Conservation (phyloP, 148 eudicot species). For the Selenicereus undatus region DNA sequence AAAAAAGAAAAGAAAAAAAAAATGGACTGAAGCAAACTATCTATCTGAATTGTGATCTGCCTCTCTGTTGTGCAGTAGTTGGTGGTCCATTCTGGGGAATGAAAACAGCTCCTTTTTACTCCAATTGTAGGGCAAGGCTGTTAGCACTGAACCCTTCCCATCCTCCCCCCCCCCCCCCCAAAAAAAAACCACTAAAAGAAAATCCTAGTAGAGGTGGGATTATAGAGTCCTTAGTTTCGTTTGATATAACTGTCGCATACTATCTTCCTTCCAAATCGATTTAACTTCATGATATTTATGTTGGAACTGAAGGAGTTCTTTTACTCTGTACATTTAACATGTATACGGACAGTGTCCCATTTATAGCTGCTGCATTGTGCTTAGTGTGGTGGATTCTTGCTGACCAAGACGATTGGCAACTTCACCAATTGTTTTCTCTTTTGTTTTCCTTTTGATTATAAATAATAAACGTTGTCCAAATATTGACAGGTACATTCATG, state of each 20-base stretch:
- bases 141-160: background rate
- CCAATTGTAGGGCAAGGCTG: background rate
- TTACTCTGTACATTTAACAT: background rate
- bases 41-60: background rate
- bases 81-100: background rate
- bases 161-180: background rate
- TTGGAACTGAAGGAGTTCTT: background rate
- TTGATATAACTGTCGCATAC: background rate
- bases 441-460: conserved; percentile 7
- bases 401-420: background rate
- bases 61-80: background rate
- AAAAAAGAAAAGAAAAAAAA: no score
- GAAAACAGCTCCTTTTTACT: background rate
- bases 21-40: no score
- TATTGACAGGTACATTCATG: conserved; percentile 50
- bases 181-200: background rate
- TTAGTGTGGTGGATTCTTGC: background rate
- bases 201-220: background rate
- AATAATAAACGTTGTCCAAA: background rate
- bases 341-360: background rate
- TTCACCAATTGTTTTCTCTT: background rate
- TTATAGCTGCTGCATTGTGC: background rate
- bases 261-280: no score
- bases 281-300: background rate
- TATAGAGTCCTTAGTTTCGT: background rate